A percentile compares a stretch with the other conserved stretches of the same genome.
phyloP scores from a whole-genome alignment of 1,284 basidiomycete species.

The Chalciporus sp. region DNA sequence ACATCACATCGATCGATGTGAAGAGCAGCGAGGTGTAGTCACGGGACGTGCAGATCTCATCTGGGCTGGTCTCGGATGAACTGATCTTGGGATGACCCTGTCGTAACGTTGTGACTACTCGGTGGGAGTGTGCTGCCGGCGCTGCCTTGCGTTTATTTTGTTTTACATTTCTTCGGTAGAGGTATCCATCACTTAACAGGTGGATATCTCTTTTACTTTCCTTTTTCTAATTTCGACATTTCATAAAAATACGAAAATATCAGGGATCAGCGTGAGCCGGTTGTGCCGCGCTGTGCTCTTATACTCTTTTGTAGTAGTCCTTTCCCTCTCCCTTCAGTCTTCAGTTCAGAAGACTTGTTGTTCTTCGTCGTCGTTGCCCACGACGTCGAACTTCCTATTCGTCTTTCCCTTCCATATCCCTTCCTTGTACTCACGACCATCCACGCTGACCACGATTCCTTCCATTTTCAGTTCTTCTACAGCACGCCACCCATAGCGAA shows the following conservation, averaged over 20 bases:
- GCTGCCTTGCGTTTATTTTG: constrained; percentile 9
- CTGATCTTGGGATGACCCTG: constrained; percentile 17
- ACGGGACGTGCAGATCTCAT: constrained; percentile 26
- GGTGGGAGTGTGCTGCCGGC: constrained; percentile 4
- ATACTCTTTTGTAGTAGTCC: constrained; percentile 30
- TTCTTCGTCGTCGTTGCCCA: constrained; percentile 35
- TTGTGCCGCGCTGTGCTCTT: constrained; percentile 30
- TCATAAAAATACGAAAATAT: constrained; percentile 12
- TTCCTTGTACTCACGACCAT: constrained; percentile 48
- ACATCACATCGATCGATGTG: constrained; percentile 20
- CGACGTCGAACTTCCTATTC: constrained; percentile 24
- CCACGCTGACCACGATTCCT: constrained; percentile 55
- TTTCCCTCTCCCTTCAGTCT: constrained; percentile 30
- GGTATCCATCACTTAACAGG: constrained; percentile 12
- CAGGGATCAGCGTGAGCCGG: constrained; percentile 14
- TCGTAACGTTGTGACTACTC: constrained; percentile 24
- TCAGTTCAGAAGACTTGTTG: constrained; percentile 28
- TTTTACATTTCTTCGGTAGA: constrained; percentile 15
- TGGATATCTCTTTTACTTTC: constrained; percentile 14
- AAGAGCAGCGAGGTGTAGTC: constrained; percentile 11
- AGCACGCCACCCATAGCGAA: constrained; percentile 32
- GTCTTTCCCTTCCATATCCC: constrained; percentile 33
- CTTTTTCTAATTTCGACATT: constrained; percentile 17
- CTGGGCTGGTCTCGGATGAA: constrained; percentile 31
- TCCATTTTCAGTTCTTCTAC: constrained; percentile 36